Conservation (phyloP, 345 rosid species). For the Salix dunnii region DNA sequence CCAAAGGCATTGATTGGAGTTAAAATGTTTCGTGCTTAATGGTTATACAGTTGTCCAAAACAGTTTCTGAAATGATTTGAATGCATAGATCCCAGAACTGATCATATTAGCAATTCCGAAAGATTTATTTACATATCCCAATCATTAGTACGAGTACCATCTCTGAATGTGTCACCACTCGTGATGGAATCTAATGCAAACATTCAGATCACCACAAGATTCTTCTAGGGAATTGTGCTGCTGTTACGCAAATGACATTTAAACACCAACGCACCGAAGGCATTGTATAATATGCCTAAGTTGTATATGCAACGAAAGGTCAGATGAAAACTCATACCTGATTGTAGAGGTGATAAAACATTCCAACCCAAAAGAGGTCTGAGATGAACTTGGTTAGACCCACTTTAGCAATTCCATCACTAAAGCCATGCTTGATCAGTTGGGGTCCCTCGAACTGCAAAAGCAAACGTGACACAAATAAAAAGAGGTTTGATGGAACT, state of each 20-base stretch:
- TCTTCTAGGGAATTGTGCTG: background rate
- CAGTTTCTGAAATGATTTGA: background rate
- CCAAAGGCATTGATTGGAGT: background rate
- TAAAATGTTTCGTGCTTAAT: background rate
- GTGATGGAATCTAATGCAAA: background rate
- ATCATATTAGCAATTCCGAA: background rate
- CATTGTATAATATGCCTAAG: background rate
- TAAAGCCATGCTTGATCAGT: slow-evolving; percentile 66
- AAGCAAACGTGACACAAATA: background rate
- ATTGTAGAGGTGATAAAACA: slow-evolving; percentile 97
- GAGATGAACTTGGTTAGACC: slow-evolving; percentile 77
- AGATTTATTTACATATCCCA: background rate
- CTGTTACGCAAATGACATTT: background rate
- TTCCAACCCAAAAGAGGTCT: slow-evolving; percentile 98
- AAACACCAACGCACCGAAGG: background rate
- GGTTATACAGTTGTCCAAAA: background rate
- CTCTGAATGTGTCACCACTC: background rate
- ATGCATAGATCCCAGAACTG: background rate
- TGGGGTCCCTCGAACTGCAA: slow-evolving; percentile 88
- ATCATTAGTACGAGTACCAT: background rate
- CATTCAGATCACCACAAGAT: background rate
- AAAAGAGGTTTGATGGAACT: background rate
- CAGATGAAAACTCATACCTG: slow-evolving; percentile 46
- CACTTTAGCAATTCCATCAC: slow-evolving; percentile 79
- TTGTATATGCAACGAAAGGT: background rate